Evolutionary conservation across 345 rosid genomes (phyloP).

Genomic region (Cardamine chenopodiifolia): DNA sequence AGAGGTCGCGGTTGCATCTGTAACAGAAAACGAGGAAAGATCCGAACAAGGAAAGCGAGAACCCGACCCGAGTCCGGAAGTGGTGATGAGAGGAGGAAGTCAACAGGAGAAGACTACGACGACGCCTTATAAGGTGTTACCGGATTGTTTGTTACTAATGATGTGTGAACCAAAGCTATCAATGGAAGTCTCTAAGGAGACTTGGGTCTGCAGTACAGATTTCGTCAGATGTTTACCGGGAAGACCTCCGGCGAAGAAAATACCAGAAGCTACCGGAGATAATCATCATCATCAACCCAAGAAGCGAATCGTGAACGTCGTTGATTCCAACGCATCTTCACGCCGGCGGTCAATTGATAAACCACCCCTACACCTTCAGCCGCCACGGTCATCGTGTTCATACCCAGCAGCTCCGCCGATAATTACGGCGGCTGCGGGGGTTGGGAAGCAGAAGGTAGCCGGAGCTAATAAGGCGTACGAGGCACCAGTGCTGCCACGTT

Average conservation of each 20-base stretch:
- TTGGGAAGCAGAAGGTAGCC: constrained; percentile 58
- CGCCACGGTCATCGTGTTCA: constrained; percentile 77
- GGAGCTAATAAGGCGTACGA: constrained; percentile 56
- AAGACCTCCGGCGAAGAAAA: constrained; percentile 45
- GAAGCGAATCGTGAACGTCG: constrained; percentile 47
- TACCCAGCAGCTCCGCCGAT: constrained; percentile 68
- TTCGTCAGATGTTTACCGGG: constrained; percentile 74
- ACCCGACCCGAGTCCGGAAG: constrained; percentile 47
- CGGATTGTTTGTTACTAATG: constrained; percentile 86
- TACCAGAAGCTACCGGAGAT: constrained; percentile 29
- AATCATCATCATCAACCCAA: constrained; percentile 41
- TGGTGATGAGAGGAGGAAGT: constrained; percentile 45
- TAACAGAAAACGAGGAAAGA: constrained; percentile 38
- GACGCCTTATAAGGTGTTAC: constrained; percentile 52
- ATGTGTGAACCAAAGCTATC: constrained; percentile 98
- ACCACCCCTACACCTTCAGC: constrained; percentile 53
- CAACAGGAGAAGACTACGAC: constrained; percentile 21
- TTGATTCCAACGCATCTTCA: constrained; percentile 45
- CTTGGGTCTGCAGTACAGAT: constrained; percentile 94
- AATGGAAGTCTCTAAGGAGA: constrained; percentile 96
- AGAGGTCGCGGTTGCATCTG: not conserved
- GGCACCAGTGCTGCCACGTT: constrained; percentile 73
- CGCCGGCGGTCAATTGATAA: constrained; percentile 37
- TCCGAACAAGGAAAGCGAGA: constrained; percentile 46
- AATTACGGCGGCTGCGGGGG: constrained; percentile 44